These are phyloP conservation scores for Globisporangium splendens DNA, from an alignment of 352 stramenopile genomes.

Conservation along the genomic window DNA sequence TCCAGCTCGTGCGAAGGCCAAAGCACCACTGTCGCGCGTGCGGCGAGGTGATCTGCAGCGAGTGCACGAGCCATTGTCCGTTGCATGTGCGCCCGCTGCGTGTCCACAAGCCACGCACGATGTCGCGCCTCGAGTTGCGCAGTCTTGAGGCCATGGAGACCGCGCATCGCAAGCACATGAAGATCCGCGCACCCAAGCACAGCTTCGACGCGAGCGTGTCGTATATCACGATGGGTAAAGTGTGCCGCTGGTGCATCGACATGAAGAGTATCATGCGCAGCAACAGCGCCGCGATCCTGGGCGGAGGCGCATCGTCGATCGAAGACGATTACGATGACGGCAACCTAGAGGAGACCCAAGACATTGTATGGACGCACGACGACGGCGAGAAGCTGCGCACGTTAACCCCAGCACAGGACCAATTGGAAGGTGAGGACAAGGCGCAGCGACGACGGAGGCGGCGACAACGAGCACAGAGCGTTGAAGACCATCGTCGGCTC, in stretches of 20 bases:
- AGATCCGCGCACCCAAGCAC: not conserved
- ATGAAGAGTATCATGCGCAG: conserved; percentile 34
- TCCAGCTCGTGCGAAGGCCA: conserved; percentile 48
- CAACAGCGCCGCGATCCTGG: conserved; percentile 23
- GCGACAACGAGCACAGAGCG: not conserved
- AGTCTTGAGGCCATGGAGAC: not conserved
- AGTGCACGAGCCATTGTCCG: conserved; percentile 27
- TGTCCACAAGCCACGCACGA: no score
- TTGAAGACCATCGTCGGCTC: not conserved
- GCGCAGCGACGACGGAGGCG: not conserved
- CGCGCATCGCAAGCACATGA: not conserved
- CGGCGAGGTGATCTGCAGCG: conserved; percentile 57
- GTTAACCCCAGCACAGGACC: not conserved
- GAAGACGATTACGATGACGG: no score
- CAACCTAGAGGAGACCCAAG: no score
- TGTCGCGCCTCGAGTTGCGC: no score
- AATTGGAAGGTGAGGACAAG: not conserved
- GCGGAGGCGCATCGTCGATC: no score
- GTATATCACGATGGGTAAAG: conserved; percentile 54
- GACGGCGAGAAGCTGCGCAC: conserved; percentile 2
- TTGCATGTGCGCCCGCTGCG: conserved; percentile 29
- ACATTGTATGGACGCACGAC: not conserved
- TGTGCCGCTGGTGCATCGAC: conserved; percentile 56
- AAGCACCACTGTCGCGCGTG: conserved; percentile 76
- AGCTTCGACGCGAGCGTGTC: not conserved